phyloP scores from a whole-genome alignment of 306 rosid genomes.

The Delonix regia region DNA sequence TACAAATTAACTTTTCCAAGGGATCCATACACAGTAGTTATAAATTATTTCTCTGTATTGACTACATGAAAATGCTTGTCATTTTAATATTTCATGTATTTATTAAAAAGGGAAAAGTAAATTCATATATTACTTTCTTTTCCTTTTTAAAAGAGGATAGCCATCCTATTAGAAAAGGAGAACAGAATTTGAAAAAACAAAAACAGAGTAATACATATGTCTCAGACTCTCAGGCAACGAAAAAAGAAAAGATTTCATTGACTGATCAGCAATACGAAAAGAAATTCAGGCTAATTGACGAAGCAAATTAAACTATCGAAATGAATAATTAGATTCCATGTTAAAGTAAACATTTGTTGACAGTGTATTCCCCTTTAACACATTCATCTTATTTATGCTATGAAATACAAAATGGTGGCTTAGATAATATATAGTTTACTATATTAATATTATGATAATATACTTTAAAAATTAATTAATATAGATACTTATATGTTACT shows the following conservation, averaged over 20 bases:
- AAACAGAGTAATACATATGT: not conserved
- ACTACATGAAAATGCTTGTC: not conserved
- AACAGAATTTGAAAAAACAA: not conserved
- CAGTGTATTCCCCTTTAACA: not conserved
- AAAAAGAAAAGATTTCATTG: not conserved
- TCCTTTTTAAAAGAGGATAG: not conserved
- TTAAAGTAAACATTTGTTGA: not conserved
- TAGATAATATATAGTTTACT: not conserved
- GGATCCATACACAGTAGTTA: not conserved
- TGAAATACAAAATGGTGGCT: not conserved
- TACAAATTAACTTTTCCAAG: not conserved
- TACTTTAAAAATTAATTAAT: not conserved
- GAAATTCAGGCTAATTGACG: not conserved
- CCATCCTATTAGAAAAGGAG: not conserved
- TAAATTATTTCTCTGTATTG: not conserved
- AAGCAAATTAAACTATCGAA: not conserved
- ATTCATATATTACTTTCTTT: not conserved
- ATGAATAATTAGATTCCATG: not conserved
- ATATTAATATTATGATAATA: not conserved
- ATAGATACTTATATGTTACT: not conserved
- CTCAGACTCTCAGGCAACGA: not conserved
- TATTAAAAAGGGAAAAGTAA: not conserved
- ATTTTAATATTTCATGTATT: not conserved
- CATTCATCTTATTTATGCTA: not conserved
- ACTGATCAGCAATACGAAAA: not conserved